Conservation (phyloP, 164 flowering plant species). For the Saururus chinensis region DNA sequence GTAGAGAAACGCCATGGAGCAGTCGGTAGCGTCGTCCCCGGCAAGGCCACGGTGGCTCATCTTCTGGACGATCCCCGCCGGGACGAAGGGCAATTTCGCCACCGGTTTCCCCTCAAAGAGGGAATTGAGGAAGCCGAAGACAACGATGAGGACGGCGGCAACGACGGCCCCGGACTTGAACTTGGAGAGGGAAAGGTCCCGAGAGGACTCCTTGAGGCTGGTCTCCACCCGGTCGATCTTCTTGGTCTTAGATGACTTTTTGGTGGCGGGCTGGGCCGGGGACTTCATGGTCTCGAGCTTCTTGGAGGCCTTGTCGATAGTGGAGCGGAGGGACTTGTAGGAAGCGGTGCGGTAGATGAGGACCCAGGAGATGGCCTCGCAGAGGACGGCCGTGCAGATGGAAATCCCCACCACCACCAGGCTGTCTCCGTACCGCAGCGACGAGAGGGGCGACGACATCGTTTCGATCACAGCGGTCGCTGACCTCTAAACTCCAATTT, state of each 20-base stretch:
- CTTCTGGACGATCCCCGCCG: constrained; percentile 61
- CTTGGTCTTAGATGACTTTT: constrained; percentile 61
- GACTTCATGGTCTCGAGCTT: constrained; percentile 90
- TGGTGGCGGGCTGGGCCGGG: constrained; percentile 7
- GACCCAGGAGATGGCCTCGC: constrained; percentile 94
- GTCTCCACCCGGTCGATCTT: constrained; percentile 94
- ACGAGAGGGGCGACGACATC: constrained; percentile 7
- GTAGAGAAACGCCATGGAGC: constrained; percentile 95
- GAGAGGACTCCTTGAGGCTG: constrained; percentile 72
- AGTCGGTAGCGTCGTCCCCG: constrained; percentile 81
- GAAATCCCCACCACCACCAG: constrained; percentile 73
- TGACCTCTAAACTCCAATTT: too few relatives aligned
- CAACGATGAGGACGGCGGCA: constrained; percentile 77
- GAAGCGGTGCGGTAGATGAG: constrained; percentile 88
- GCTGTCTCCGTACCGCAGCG: constrained; percentile 59
- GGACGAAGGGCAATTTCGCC: constrained; percentile 80
- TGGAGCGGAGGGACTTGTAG: constrained; percentile 86
- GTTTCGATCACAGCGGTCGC: too few relatives aligned
- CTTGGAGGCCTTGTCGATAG: constrained; percentile 89
- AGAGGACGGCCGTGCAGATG: constrained; percentile 67
- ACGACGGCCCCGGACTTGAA: constrained; percentile 97
- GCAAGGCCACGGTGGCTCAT: constrained; percentile 85
- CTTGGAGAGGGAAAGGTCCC: constrained; percentile 88
- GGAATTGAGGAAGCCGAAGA: constrained; percentile 74
- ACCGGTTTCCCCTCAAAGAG: constrained; percentile 86